Base-by-base conservation (phyloP, 208 protist species). In the Endotrypanum monterogeii region DNA sequence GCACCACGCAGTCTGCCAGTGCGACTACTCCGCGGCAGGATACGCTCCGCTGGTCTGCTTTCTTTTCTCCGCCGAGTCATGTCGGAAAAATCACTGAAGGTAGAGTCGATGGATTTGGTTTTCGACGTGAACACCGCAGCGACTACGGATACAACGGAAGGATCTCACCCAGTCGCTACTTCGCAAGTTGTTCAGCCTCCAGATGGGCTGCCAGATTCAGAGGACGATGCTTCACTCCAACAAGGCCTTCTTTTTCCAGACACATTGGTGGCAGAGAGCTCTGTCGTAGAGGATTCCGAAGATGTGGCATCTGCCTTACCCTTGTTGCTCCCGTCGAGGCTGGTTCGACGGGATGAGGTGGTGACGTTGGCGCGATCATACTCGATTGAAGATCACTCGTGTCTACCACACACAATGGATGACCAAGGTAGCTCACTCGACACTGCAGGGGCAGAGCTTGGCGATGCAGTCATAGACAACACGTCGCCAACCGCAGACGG, bases 41-140 rank as follows among this genome's bases (percentile, higher is more conserved):
- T 81, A 7, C 76, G 76, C 70, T 81, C 76, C 39, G 54, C 76
- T 0, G 76, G 76, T 6, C 76, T 81, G 18, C 8, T 76, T 6
- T 68, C 76, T 9, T 81, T 81, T 44, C 25, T 81, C n/a, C 76
- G 76, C 25, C 76, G 55, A 44, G 51, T 66, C 14, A 81, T 71
- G 25, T 68, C 76, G 41, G 71, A 76, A 48, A 81, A 81, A 61
- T 81, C 76, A 39, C 39, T 75, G 51, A 8, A 70, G 1, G 71
- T 81, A 20, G 76, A 81, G 46, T 55, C 66, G n/a, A 52, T 81
- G 18, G 71, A 81, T 48, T n/a, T 81, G 25, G 56, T 81, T 16
- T 76, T 81, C 52, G 73, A 69, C 30, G 63, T 76, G 37, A 37
- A 63, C 12, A 54, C 62, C 3, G 41, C 44, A 3, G 32, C 65